Conservation (phyloP, 495 filamentous ascomycete genomes). For the Trichoderma orchidacearum region DNA sequence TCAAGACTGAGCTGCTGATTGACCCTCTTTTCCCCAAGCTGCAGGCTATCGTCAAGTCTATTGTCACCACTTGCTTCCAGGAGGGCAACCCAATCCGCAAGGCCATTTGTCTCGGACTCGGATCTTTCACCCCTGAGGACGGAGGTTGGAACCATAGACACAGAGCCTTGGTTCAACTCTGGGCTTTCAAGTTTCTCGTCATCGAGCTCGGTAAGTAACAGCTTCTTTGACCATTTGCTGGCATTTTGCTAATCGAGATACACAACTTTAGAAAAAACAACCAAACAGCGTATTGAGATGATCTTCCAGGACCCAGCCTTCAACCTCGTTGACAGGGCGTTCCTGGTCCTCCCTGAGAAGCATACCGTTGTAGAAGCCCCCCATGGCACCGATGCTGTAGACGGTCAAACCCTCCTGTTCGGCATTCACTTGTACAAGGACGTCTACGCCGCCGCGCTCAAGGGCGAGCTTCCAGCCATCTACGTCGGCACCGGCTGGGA, state of each 20-base stretch:
- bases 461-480: slow-evolving; percentile 17
- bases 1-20: no score
- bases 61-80: neutral
- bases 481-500: slow-evolving; percentile 27
- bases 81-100: slow-evolving; percentile 9
- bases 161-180: slow-evolving; percentile 41
- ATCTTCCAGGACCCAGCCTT: slow-evolving; percentile 63
- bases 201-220: slow-evolving; percentile 19
- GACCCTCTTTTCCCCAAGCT: no score
- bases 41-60: neutral
- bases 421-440: slow-evolving; percentile 48
- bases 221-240: neutral
- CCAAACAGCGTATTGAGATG: slow-evolving; percentile 18
- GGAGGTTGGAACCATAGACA: slow-evolving; percentile 16
- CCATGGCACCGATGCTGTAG: slow-evolving; percentile 38
- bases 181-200: slow-evolving; percentile 42
- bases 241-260: neutral
- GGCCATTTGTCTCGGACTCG: slow-evolving; percentile 30
- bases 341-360: slow-evolving; percentile 35
- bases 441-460: slow-evolving; percentile 22
- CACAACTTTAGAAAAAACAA: slow-evolving; percentile 6
- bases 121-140: slow-evolving; percentile 26
- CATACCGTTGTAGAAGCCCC: slow-evolving; percentile 45
- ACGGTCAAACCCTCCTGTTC: slow-evolving; percentile 29
- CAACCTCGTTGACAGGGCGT: slow-evolving; percentile 43